Percentiles rank a stretch among this genome's conserved stretches.
Conservation (phyloP, 306 rosid species). For the Castanea sativa region DNA sequence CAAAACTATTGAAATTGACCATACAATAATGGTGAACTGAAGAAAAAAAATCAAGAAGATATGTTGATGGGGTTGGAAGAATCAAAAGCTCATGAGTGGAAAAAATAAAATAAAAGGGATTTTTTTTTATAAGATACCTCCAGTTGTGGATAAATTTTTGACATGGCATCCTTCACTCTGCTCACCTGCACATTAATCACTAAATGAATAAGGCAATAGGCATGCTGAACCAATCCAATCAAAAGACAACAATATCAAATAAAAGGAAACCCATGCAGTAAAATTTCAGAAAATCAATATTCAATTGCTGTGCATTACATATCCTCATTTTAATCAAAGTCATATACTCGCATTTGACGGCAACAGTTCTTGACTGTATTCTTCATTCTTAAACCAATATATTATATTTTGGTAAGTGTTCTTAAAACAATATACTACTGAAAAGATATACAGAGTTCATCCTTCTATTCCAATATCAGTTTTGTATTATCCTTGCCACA, state of each 20-base stretch:
- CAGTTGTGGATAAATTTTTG: conserved; percentile 80
- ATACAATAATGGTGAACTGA: neutral
- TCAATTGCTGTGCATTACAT: conserved; percentile 1
- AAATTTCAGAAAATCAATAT: neutral
- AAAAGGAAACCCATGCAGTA: neutral
- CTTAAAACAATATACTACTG: neutral
- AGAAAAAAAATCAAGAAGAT: neutral
- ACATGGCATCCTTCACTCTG: conserved; percentile 91
- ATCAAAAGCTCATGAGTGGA: too few relatives aligned
- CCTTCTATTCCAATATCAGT: too few relatives aligned
- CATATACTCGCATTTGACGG: conserved; percentile 4
- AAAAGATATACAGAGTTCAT: neutral
- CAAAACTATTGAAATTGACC: neutral
- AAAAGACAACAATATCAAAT: neutral
- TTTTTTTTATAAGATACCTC: conserved; percentile 51
- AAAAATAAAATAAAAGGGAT: neutral
- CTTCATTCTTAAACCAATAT: neutral
- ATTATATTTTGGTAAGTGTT: neutral
- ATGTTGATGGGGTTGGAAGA: neutral
- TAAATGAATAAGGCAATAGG: conserved; percentile 26
- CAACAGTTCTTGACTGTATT: conserved; percentile 1
- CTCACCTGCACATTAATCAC: conserved; percentile 51
- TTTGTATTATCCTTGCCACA: too few relatives aligned
- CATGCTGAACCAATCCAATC: conserved; percentile 16
- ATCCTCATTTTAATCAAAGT: conserved; percentile 11